phyloP scores from a whole-genome alignment of 164 flowering plant species.

The Annona squamosa region DNA sequence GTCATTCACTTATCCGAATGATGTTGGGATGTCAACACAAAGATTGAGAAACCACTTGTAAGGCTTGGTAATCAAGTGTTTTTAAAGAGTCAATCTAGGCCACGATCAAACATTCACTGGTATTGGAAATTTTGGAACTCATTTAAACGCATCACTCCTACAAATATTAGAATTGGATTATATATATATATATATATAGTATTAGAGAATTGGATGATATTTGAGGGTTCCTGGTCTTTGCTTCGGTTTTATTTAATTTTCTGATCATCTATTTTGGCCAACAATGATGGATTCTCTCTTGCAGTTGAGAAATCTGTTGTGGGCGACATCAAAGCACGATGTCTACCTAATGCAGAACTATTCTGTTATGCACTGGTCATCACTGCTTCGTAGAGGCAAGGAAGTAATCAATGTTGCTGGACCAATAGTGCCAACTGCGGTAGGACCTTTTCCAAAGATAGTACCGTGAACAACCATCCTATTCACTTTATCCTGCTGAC shows the following conservation, averaged over 20 bases:
- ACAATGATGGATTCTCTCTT: slow-evolving; percentile 9
- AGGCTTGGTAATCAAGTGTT: no score
- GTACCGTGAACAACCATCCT: background rate
- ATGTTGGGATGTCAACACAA: no score
- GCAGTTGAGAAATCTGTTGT: slow-evolving; percentile 80
- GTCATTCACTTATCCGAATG: no score
- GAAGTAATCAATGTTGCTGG: slow-evolving; percentile 76
- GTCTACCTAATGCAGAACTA: slow-evolving; percentile 82
- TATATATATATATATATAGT: no score
- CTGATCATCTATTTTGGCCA: background rate
- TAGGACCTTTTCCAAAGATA: slow-evolving; percentile 15
- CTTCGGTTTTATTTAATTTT: background rate
- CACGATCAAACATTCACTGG: no score
- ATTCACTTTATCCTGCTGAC: background rate
- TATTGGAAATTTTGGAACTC: no score
- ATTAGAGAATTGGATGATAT: no score
- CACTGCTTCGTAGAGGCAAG: slow-evolving; percentile 46
- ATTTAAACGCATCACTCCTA: no score
- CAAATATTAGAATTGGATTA: no score
- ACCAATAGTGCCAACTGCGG: slow-evolving; percentile 53
- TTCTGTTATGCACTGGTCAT: slow-evolving; percentile 90
- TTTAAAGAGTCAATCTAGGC: no score
- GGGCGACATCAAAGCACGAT: slow-evolving; percentile 94
- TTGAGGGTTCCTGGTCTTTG: background rate
- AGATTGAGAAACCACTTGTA: no score